Percentiles rank a stretch among this genome's conserved stretches.
phyloP scores from a whole-genome alignment of 1,139 yeast genomes.

The Candida sp. region DNA sequence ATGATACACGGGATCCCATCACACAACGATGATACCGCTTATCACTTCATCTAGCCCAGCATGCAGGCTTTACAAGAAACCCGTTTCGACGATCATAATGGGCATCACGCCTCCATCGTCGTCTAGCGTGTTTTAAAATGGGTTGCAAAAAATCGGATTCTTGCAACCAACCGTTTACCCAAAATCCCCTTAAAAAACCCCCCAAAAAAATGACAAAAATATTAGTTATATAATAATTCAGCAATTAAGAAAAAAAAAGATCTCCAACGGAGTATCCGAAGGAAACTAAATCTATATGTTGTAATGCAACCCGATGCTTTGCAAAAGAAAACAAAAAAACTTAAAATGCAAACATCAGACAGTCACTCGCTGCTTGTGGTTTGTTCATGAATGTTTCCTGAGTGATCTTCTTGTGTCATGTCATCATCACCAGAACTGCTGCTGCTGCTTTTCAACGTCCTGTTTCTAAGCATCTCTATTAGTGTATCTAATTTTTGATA shows the following conservation, averaged over 20 bases:
- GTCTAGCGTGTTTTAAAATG: background rate
- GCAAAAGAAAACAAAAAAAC: too few relatives aligned
- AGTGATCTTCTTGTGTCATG: conserved; percentile 1
- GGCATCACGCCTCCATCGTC: background rate
- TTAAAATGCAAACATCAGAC: too few relatives aligned
- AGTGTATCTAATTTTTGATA: conserved; percentile 6
- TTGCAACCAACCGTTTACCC: background rate
- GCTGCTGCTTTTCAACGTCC: background rate
- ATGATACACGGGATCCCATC: background rate
- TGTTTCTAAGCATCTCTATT: conserved; percentile 2
- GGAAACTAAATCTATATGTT: background rate
- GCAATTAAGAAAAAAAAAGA: background rate
- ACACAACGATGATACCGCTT: background rate
- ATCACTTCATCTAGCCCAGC: background rate
- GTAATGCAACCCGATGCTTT: background rate
- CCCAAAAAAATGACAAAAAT: background rate
- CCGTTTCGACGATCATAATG: background rate
- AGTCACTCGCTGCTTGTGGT: conserved; percentile 3
- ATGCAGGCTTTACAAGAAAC: background rate
- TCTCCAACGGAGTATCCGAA: background rate
- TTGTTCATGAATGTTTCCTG: conserved; percentile 1
- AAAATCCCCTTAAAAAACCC: background rate
- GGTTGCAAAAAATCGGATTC: background rate
- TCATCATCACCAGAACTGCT: conserved; percentile 4
- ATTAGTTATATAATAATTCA: background rate